These are phyloP conservation scores for Puccinia polysora DNA, from an alignment of 1,284 basidiomycete genomes.

Conservation along the genomic window DNA sequence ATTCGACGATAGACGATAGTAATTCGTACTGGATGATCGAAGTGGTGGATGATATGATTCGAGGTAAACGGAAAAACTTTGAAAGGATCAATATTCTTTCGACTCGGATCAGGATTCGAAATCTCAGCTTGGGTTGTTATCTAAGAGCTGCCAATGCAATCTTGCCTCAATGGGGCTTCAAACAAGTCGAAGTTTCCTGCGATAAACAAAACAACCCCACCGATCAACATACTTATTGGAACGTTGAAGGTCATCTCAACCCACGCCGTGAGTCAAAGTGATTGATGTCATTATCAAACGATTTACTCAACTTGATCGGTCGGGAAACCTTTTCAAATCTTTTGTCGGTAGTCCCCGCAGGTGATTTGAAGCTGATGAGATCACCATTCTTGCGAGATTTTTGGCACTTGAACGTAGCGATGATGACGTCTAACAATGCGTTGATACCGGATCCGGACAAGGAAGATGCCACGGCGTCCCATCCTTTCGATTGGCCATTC, in stretches of 20 bases:
- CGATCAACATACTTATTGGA: slow-evolving; percentile 92
- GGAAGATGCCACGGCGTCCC: slow-evolving; percentile 90
- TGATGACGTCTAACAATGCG: slow-evolving; percentile 99
- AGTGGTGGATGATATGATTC: slow-evolving; percentile 79
- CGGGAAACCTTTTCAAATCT: slow-evolving; percentile 16
- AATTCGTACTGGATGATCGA: slow-evolving; percentile 92
- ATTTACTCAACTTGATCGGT: background rate
- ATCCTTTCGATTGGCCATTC: slow-evolving; percentile 89
- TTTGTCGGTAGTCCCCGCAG: slow-evolving; percentile 70
- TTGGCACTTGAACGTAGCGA: slow-evolving; percentile 96
- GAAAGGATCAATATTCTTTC: slow-evolving; percentile 79
- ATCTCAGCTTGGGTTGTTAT: slow-evolving; percentile 76
- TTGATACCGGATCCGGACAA: slow-evolving; percentile 95
- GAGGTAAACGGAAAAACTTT: slow-evolving; percentile 60
- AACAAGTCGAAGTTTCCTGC: slow-evolving; percentile 94
- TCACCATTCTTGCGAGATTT: slow-evolving; percentile 95
- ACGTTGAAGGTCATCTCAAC: slow-evolving; percentile 96
- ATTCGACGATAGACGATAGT: slow-evolving; percentile 73
- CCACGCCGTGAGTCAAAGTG: slow-evolving; percentile 71
- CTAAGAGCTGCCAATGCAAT: slow-evolving; percentile 80
- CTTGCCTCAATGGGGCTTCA: slow-evolving; percentile 97
- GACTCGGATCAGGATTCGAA: slow-evolving; percentile 78
- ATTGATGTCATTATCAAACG: slow-evolving; percentile 47
- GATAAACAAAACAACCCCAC: slow-evolving; percentile 76
- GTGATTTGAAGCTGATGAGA: slow-evolving; percentile 73